Base-by-base conservation (phyloP, 75 land plant species). In the Isoetes taiwanensis region DNA sequence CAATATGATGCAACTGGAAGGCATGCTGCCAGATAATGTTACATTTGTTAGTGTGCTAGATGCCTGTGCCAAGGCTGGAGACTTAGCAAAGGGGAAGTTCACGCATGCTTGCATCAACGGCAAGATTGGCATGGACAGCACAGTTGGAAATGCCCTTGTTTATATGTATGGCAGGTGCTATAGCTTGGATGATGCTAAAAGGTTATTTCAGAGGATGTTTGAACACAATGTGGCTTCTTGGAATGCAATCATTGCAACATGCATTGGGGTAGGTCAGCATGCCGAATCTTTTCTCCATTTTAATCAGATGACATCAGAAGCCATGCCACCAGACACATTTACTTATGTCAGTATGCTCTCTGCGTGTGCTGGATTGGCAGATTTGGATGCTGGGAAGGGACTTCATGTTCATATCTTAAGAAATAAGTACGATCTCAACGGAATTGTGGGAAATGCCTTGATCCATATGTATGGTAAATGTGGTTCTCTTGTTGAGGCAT, bases 161-260 rank as follows among this genome's bases (percentile, higher is more conserved):
- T 55, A 48, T 42, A 66, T 71, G 69, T 65, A 69, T 42, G 69
- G 67, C 23, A 65, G 66, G 32, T 59, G 62, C 41, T 72, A 66
- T 2, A 29, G 30, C 21, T 30, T 64, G 16, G 63, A 34, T n/a
- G 43, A 38, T 16, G 78, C 78, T 3, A 56, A 64, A 21, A 24
- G 8, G 25, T 57, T 66, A 10, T 66, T 72, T 34, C 50, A 41
- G 26, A 19, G 2, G 0, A 52, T 54, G 37, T 20, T 1, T 9
- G 20, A 30, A 21, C 53, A 42, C 24, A 64, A 52, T 2, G 10
- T 62, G 9, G 63, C 62, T 0, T 30, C 70, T 1, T 66, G 75
- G 62, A 62, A 62, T 16, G 42, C 54, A 4, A 57, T 66, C 57
- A 63, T 72, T 32, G 53, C 66, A 16, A 56, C 60, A 3, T 58